Evolutionary conservation across 352 stramenopile genomes (phyloP).

Genomic region (Globisporangium rhizosaccharum): DNA sequence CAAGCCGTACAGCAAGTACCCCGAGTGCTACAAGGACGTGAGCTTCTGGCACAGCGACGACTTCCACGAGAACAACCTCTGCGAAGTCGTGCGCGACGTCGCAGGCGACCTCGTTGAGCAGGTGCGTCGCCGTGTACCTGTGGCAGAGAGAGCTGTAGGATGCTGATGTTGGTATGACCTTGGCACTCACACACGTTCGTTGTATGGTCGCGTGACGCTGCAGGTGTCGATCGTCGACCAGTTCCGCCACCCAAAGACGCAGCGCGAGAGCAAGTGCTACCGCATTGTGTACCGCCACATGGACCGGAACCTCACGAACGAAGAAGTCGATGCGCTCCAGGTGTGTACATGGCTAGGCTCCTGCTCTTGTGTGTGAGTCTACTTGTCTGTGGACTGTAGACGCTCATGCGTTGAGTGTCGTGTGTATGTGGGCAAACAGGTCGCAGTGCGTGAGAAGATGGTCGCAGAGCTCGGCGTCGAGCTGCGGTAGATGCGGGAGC

Average conservation of each 20-base stretch:
- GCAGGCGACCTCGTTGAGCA: slow-evolving; percentile 96
- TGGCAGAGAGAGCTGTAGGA: too few relatives aligned
- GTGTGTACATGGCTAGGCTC: slow-evolving; percentile 18
- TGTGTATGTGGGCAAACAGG: slow-evolving; percentile 16
- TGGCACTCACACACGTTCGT: too few relatives aligned
- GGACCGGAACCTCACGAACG: slow-evolving; percentile 98
- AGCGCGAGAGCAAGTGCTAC: slow-evolving; percentile 94
- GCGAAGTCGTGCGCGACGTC: slow-evolving; percentile 93
- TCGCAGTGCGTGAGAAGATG: slow-evolving; percentile 72
- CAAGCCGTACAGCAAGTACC: slow-evolving; percentile 98
- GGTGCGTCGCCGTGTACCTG: too few relatives aligned
- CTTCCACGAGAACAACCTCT: slow-evolving; percentile 97
- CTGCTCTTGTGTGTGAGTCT: too few relatives aligned
- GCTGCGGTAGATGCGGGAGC: slow-evolving; percentile 67
- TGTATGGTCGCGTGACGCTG: too few relatives aligned
- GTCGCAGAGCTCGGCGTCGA: slow-evolving; percentile 81
- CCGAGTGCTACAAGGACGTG: slow-evolving; percentile 98
- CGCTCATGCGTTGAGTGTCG: too few relatives aligned
- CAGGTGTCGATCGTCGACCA: slow-evolving; percentile 89
- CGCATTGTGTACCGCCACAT: slow-evolving; percentile 98
- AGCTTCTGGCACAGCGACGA: slow-evolving; percentile 93
- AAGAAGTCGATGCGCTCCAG: slow-evolving; percentile 97
- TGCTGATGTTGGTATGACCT: too few relatives aligned
- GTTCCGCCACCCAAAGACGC: slow-evolving; percentile 97
- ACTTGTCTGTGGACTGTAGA: too few relatives aligned